Conservation (phyloP, 2,329 filamentous ascomycete species). For the Dactylellina leptospora region DNA sequence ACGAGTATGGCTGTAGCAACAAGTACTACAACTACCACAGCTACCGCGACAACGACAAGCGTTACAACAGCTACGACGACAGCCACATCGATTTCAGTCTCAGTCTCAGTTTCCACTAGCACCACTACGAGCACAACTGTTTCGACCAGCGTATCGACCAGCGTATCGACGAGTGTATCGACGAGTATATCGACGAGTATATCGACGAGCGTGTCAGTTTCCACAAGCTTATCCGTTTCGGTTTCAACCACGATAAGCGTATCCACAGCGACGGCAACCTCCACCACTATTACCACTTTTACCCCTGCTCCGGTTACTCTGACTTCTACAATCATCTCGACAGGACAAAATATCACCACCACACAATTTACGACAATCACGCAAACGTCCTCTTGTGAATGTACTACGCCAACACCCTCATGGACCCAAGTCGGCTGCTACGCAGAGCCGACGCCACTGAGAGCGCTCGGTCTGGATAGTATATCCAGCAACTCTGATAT, state of each 20-base stretch:
- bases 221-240: not conserved
- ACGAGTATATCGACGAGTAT: not conserved
- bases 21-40: not conserved
- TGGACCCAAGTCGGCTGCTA: not conserved
- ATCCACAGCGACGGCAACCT: conserved; percentile 6
- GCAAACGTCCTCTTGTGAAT: not conserved
- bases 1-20: not conserved
- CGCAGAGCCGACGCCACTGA: not conserved
- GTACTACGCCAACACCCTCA: not conserved
- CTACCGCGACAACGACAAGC: not conserved
- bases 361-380: not conserved
- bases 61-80: not conserved
- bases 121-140: not conserved
- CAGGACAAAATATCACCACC: not conserved
- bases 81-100: not conserved
- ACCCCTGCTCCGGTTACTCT: not conserved
- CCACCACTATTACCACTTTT: not conserved
- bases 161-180: not conserved
- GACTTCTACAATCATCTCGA: not conserved
- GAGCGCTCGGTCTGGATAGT: not conserved
- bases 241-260: not conserved
- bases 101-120: not conserved
- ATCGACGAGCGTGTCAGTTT: not conserved
- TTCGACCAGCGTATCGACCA: not conserved
- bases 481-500: not conserved